Base-by-base conservation (phyloP, 352 stramenopile species). In the Phytopythium aichiense region DNA sequence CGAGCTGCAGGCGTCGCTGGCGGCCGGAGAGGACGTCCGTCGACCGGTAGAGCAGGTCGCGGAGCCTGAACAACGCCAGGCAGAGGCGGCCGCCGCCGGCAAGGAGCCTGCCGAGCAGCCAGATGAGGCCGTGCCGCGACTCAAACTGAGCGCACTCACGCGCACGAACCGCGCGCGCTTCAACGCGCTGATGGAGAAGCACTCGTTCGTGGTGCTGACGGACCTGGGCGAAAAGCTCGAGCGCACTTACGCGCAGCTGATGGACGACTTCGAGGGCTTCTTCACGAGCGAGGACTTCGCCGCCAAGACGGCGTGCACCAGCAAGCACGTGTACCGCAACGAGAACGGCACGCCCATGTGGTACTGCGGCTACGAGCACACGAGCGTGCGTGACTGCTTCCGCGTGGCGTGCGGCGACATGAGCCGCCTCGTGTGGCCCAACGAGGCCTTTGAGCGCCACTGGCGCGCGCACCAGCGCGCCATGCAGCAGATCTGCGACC, bases 201-300 rank as follows among this genome's bases (percentile, higher is more conserved):
- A 87, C 55, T 84, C 77, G 46, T 87, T 87, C 43, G 75, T 87
- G 25, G 77, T 87, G 37, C 73, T 87, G 16, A 81, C 77, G 15
- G 68, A 84, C n/a, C 48, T 87, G 18, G 77, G 77, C 7, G 63
- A 79, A 23, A 64, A 52, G 31, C 59, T 83, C 40, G 73, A 87
- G 48, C 56, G 56, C 33, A 71, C 57, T 31, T 76, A 83, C 52
- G 61, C 68, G 35, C 59, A 71, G 20, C 69, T 83, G 20, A 63
- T 81, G 25, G 51, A 67, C 31, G 65, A 72, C 48, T 79, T 87
- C 49, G 65, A 75, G 35, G 65, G 35, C 5, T 87, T 87, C 43
- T 87, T 87, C 51, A 73, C 76, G 13, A 76, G 66, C 52, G 48
- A 61, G 12, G 69, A 82, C 38, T 61, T 68, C 6, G 66, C 66